Evolutionary conservation across 768 basidiomycete genomes (phyloP), one percentile per base, ranked within the genome.

Genomic region (Udeniomyces megalosporus): DNA sequence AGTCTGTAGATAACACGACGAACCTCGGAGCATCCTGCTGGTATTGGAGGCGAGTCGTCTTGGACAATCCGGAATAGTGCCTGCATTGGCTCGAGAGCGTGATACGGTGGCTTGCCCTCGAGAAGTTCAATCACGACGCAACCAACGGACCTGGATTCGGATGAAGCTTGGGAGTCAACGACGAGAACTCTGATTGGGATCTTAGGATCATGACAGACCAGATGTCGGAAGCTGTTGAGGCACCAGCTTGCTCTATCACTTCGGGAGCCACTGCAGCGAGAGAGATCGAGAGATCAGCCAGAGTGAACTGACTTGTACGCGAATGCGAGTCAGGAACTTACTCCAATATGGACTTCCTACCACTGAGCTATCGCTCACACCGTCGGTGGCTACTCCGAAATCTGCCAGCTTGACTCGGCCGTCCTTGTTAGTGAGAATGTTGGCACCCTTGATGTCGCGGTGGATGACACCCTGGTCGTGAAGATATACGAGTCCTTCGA

Each of bases 381-480:
- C 84, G 12, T 82, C 84, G 58, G 84, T 85, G 12, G 91, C 90
- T 22, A 99, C 95, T 55, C 95, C 95, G 70, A 99, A 99, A 74
- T 99, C 95, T 14, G 95, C 95, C n/a, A 99, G 80, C 74, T 97
- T 99, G 63, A 99, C 92, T 24, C 84, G 86, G 7, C 95, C 95
- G 76, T 96, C 93, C 75, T 99, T 99, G 72, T 95, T 96, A 22
- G 95, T 96, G 49, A 99, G 78, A 70, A 99, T 95, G 67, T 99
- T 99, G 15, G 95, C 93, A 38, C 95, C 95, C 73, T 99, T 99
- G 77, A 99, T 97, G 70, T 99, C 95, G 34, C 95, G 81, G 73
- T 99, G 95, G 68, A 99, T 96, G 65, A 99, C 95, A 78, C 95
- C 95, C 77, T 97, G 93, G 68, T 97, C 93, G 71, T 99, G 95